A percentile compares a stretch with the other conserved stretches of the same genome.
phyloP scores from a whole-genome alignment of 2,329 filamentous ascomycete genomes.

The Talaromyces funiculosus region DNA sequence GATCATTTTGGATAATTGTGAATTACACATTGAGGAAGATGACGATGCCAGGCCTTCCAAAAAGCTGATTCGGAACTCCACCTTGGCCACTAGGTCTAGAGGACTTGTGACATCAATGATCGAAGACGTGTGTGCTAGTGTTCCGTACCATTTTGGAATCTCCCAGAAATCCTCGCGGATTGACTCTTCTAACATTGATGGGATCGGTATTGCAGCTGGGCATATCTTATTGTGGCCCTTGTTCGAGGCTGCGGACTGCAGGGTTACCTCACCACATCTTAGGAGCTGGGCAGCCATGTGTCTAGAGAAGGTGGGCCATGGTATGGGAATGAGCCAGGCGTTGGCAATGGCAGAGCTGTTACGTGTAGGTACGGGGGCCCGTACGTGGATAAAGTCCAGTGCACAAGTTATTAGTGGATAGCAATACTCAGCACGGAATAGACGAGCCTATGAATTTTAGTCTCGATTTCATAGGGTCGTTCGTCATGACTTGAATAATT shows the following conservation, averaged over 20 bases:
- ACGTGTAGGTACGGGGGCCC: constrained; percentile 1
- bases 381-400: neutral
- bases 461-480: too few relatives aligned
- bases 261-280: neutral
- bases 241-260: constrained; percentile 14
- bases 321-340: constrained; percentile 14
- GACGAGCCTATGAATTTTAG: too few relatives aligned
- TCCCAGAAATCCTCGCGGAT: neutral
- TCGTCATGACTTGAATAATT: too few relatives aligned
- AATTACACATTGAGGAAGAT: neutral
- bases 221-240: constrained; percentile 13
- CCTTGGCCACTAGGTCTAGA: constrained; percentile 4
- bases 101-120: constrained; percentile 1
- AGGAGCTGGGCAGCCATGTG: constrained; percentile 11
- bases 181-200: neutral
- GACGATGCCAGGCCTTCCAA: neutral
- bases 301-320: constrained; percentile 14
- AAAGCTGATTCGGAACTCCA: neutral
- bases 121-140: constrained; percentile 15
- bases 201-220: neutral
- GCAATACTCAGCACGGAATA: too few relatives aligned
- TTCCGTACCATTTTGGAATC: constrained; percentile 14
- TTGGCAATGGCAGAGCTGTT: constrained; percentile 14
- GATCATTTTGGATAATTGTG: constrained; percentile 6
- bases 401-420: too few relatives aligned